These are phyloP conservation scores for Daldinia loculata DNA, from an alignment of 495 filamentous ascomycete species.

Conservation along the genomic window DNA sequence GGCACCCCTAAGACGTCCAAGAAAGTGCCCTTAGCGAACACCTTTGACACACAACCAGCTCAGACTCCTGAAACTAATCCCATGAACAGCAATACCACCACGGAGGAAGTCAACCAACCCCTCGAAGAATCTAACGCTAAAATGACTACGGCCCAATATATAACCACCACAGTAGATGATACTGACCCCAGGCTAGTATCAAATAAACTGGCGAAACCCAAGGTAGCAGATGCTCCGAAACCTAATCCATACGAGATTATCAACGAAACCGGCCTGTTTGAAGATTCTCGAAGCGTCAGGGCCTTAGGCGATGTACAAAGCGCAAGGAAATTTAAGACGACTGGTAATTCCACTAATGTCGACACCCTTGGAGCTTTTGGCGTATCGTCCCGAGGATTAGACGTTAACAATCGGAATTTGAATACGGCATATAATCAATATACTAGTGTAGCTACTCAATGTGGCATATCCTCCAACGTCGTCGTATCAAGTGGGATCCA, in stretches of 20 bases:
- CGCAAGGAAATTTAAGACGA: not conserved
- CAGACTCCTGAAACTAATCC: not conserved
- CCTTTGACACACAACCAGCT: not conserved
- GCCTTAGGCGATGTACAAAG: not conserved
- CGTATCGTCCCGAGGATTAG: not conserved
- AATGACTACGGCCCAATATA: not conserved
- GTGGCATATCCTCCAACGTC: not conserved
- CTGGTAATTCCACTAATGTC: not conserved
- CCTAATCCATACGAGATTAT: constrained; percentile 6
- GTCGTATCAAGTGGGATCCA: not conserved
- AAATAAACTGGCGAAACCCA: not conserved
- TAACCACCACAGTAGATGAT: not conserved
- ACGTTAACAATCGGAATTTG: not conserved
- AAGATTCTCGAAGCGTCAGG: not conserved
- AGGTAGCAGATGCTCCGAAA: not conserved
- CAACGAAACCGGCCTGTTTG: not conserved
- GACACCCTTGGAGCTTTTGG: not conserved
- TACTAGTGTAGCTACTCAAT: constrained; percentile 14
- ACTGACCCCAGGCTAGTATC: not conserved
- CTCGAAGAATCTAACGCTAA: constrained; percentile 3
- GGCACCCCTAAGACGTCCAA: not conserved
- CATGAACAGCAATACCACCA: not conserved
- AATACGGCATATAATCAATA: not conserved
- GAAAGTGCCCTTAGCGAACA: not conserved
- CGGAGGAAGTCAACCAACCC: not conserved